Evolutionary conservation across 2,329 filamentous ascomycete species (phyloP), one percentile per base, ranked within the genome.

Genomic region (Fusarium napiforme): DNA sequence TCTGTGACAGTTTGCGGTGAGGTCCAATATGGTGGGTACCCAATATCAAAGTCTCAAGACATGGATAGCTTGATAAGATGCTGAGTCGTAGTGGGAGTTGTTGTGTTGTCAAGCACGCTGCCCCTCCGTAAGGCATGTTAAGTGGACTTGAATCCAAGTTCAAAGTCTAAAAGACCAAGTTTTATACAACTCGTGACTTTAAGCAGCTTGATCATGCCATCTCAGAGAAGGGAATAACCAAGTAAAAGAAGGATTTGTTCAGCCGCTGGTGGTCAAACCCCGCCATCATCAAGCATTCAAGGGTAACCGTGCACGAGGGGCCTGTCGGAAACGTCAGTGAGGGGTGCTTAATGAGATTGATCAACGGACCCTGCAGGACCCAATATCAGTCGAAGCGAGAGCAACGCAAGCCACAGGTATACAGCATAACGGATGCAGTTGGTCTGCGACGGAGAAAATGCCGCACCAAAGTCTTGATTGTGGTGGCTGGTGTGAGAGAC

Each of bases 281-380:
- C 72, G 50, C 72, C 61, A 67, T 73, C 55, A 67, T 70, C 55
- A 58, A 42, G 32, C 45, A 61, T 36, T 52, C 37, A 55, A 58
- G 45, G 28, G 30, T 58, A 50, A 59, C 72, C 72, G 72, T 75
- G 68, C 68, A 72, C 60, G 56, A 74, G 71, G 70, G 57, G 58
- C 49, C 28, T 37, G 46, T 50, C 57, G 49, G 32, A 70, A 70
- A 59, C 52, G 42, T 50, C 42, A 67, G 43, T 67, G 71, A 73
- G 71, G 71, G 71, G 67, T 57, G 67, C 60, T 67, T 58, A 69
- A 69, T 59, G 58, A 74, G 72, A 69, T 62, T 73, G 72, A 74
- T 74, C 72, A 74, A 75, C 60, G 68, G 72, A 75, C 72, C 72
- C 72, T 74, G 72, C 72, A 74, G 68, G 60, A 67, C 55, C 60